Base-by-base conservation (phyloP, 2,329 filamentous ascomycete genomes). In the Alternaria angustiovoidea region DNA sequence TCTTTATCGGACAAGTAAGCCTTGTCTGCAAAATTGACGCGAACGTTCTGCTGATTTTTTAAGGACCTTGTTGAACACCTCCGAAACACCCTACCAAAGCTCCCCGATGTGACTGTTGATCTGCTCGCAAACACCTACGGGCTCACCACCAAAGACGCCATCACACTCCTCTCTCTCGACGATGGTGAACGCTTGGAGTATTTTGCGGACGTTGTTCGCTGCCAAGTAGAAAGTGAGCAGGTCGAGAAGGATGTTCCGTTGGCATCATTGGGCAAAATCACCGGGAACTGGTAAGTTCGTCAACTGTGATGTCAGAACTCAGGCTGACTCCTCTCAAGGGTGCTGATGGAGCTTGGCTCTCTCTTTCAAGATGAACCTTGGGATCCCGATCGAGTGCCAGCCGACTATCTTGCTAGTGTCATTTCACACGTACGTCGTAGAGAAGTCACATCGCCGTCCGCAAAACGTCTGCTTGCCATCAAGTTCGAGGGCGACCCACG, bases 161-260 rank as follows among this genome's bases (percentile, higher is more conserved):
- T 91, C 65, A 91, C 93, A 0, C 82, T 99, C 34, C 84, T 94
- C 47, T 85, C 87, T 7, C 82, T 96, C 1, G 91, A 98, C 64
- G 87, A 90, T 55, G 94, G 94, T 7, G 88, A 88, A 7, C 86
- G 94, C 42, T 81, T 95, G 4, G 89, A 97, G 67, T 97, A 94
- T 77, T 96, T 93, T 72, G 89, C 91, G 72, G 84, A 87, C 26
- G 86, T 92, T 0, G 82, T 91, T 18, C 68, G 63, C 43, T 53
- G 62, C 47, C 71, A 75, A 39, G 47, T 53, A 20, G 41, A 49
- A 14, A 70, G 60, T 22, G 48, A 41, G 36, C 64, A 82, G 30
- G 82, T 62, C 14, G 47, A 24, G 7, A n/a, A 52, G 7, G 22
- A 59, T 24, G 38, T 54, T 20, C 28, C 52, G n/a, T 41, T 53